Evolutionary conservation across 768 basidiomycete genomes (phyloP).

Genomic region (Leccinum pellstonianum): DNA sequence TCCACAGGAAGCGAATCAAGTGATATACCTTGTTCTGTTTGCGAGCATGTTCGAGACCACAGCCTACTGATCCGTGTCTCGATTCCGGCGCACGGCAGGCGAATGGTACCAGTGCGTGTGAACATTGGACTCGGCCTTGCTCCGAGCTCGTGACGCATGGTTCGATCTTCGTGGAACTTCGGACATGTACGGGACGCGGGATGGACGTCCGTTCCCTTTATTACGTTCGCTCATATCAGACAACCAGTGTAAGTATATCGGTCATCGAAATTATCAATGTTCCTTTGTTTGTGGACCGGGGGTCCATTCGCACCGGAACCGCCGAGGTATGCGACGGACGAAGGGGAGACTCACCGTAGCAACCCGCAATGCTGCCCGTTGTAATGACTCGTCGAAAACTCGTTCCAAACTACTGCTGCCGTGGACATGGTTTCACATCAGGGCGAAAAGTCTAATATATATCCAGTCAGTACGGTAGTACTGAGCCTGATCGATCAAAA

Average conservation of each 20-base stretch:
- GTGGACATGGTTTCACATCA: neutral
- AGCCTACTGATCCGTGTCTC: neutral
- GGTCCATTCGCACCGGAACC: neutral
- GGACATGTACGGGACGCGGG: neutral
- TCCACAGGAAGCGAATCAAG: constrained; percentile 9
- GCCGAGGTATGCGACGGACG: no score
- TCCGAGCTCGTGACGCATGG: neutral
- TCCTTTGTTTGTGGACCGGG: neutral
- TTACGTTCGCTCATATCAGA: neutral
- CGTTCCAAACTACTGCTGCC: neutral
- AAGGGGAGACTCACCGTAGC: no score
- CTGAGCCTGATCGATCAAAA: neutral
- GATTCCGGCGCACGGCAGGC: neutral
- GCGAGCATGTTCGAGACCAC: neutral
- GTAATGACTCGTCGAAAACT: neutral
- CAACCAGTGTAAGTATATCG: neutral
- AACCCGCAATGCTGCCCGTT: neutral
- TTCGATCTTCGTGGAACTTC: neutral
- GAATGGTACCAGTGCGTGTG: neutral
- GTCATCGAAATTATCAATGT: neutral
- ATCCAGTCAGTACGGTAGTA: neutral
- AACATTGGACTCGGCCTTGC: neutral
- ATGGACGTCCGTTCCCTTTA: neutral
- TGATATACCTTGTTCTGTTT: constrained; percentile 6
- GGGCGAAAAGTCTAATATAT: neutral